These are phyloP conservation scores for Cutaneotrichosporon daszewskae DNA, from an alignment of 1,284 basidiomycete species.

Conservation along the genomic window DNA sequence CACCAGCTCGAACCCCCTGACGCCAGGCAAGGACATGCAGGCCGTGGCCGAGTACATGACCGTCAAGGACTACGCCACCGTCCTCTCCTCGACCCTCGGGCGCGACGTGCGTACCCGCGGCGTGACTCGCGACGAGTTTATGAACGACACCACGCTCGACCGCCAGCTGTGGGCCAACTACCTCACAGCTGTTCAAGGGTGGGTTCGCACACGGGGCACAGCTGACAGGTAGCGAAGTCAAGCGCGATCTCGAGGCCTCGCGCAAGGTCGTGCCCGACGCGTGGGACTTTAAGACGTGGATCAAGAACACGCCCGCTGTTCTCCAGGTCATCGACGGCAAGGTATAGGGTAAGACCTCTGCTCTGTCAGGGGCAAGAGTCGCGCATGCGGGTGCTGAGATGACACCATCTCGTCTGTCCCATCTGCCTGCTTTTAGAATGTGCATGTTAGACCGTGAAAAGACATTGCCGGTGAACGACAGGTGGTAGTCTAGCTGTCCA, in stretches of 20 bases:
- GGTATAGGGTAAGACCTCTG: no score
- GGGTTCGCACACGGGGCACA: no score
- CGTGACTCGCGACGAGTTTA: conserved; percentile 7
- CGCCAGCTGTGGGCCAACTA: conserved; percentile 19
- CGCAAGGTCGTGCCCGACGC: conserved; percentile 8
- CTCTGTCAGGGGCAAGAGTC: no score
- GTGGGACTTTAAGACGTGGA: conserved; percentile 7
- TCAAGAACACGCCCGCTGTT: neutral
- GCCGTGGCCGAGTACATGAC: conserved; percentile 10
- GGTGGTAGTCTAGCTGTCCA: no score
- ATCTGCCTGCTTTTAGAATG: no score
- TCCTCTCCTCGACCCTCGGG: conserved; percentile 7
- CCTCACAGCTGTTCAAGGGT: conserved; percentile 11
- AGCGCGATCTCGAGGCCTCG: conserved; percentile 5
- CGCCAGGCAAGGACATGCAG: conserved; percentile 16
- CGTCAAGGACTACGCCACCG: conserved; percentile 3
- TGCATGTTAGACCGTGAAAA: no score
- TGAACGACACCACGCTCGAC: conserved; percentile 4
- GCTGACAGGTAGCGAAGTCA: no score
- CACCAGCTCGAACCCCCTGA: neutral
- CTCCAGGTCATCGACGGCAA: no score
- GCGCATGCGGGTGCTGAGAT: no score
- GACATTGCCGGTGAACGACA: no score
- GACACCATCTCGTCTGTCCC: no score
- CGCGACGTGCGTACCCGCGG: conserved; percentile 3